These are phyloP conservation scores for Mucor ambiguus DNA, from an alignment of 371 early-diverging fungal species.

Conservation along the genomic window DNA sequence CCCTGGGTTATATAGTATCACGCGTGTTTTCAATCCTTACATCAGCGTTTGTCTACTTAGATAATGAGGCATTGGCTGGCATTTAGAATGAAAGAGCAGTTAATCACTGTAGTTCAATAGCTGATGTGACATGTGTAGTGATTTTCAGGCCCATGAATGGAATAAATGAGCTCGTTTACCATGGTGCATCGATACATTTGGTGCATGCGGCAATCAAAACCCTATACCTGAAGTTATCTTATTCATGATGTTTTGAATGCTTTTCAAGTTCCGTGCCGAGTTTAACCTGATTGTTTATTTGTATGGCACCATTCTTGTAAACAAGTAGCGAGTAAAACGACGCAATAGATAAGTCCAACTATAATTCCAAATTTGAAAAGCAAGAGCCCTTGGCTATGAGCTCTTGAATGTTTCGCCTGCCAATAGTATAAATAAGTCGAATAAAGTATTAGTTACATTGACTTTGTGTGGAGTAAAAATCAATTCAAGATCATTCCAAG, in stretches of 20 bases:
- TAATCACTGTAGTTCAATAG: not conserved
- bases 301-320: no score
- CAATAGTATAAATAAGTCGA: no score
- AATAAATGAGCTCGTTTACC: not conserved
- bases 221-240: not conserved
- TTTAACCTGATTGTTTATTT: not conserved
- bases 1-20: not conserved
- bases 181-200: not conserved
- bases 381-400: no score
- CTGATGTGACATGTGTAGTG: not conserved
- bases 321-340: no score
- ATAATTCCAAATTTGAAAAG: no score
- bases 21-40: not conserved
- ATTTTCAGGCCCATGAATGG: not conserved
- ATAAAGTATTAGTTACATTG: no score
- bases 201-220: not conserved
- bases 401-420: no score
- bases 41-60: not conserved
- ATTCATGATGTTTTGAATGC: not conserved
- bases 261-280: not conserved
- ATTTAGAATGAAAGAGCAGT: not conserved
- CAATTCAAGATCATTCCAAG: no score
- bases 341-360: no score
- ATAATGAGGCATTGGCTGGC: not conserved
- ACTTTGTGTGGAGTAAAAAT: no score